phyloP scores from a whole-genome alignment of 2,329 filamentous ascomycete genomes.

The Botrytis squamosa region DNA sequence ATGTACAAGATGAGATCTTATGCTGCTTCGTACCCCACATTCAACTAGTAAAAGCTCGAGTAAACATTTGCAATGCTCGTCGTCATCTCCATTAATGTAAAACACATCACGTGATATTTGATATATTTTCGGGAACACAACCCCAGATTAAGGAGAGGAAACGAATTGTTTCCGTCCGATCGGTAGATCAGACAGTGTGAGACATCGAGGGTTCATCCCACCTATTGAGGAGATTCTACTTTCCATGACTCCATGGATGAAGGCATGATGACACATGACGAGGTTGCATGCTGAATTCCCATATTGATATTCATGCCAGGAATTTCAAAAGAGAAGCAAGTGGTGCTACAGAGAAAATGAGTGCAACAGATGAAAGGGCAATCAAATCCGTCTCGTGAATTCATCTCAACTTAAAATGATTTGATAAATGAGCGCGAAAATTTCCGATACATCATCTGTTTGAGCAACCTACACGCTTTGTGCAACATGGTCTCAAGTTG shows the following conservation, averaged over 20 bases:
- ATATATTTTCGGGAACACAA: too few species aligned
- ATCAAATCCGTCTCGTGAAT: background rate
- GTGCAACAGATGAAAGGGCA: background rate
- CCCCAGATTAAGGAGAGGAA: background rate
- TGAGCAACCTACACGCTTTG: background rate
- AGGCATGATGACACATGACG: background rate
- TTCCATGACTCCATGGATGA: background rate
- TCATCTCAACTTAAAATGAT: slow-evolving; percentile 10
- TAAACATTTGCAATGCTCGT: background rate
- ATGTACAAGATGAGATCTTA: background rate
- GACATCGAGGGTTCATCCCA: background rate
- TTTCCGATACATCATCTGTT: background rate
- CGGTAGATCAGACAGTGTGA: background rate
- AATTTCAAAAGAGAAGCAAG: background rate
- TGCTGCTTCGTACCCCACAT: background rate
- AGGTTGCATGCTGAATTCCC: background rate
- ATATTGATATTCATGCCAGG: background rate
- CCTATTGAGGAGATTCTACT: background rate
- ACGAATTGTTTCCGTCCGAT: background rate
- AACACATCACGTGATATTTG: background rate
- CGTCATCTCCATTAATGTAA: background rate
- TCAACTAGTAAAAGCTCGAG: background rate
- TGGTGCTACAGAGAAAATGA: background rate
- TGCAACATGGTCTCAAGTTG: background rate
- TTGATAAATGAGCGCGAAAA: background rate